These are phyloP conservation scores for Russula virescens DNA, from an alignment of 768 basidiomycete genomes.

Conservation along the genomic window DNA sequence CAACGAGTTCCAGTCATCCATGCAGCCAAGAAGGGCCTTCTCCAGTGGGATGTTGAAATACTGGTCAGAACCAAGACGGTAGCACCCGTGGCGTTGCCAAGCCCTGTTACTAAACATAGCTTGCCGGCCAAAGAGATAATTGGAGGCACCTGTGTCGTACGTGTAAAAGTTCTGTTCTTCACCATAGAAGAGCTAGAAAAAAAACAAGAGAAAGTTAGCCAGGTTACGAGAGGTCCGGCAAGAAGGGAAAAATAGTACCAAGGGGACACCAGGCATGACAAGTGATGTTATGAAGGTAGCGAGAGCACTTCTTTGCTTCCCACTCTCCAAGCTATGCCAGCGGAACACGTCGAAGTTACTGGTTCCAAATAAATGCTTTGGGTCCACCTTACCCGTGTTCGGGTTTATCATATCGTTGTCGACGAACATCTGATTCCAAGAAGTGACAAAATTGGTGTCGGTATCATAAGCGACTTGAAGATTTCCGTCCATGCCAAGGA, in stretches of 20 bases:
- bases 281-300: constrained; percentile 74
- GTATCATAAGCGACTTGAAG: constrained; percentile 85
- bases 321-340: constrained; percentile 86
- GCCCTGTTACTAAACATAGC: constrained; percentile 80
- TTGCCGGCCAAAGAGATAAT: constrained; percentile 93
- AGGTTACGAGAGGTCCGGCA: neutral
- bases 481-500: constrained; percentile 96
- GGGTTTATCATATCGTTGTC: constrained; percentile 83
- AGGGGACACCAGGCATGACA: constrained; percentile 81
- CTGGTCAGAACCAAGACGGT: constrained; percentile 81
- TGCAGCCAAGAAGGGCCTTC: constrained; percentile 70
- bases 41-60: constrained; percentile 93
- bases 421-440: constrained; percentile 91
- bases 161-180: constrained; percentile 91
- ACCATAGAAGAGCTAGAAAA: constrained; percentile 67
- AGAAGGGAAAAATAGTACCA: constrained; percentile 44
- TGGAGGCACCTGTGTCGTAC: constrained; percentile 81
- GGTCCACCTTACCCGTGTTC: constrained; percentile 59
- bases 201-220: constrained; percentile 16
- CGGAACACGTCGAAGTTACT: constrained; percentile 94
- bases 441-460: constrained; percentile 73
- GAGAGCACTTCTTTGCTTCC: constrained; percentile 67
- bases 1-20: constrained; percentile 87
- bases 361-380: constrained; percentile 85
- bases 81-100: constrained; percentile 94